Percentiles rank a stretch among this genome's conserved stretches.
Evolutionary conservation across 2,329 filamentous ascomycete genomes (phyloP).

Genomic region (Chrysosporium queenslandicum): DNA sequence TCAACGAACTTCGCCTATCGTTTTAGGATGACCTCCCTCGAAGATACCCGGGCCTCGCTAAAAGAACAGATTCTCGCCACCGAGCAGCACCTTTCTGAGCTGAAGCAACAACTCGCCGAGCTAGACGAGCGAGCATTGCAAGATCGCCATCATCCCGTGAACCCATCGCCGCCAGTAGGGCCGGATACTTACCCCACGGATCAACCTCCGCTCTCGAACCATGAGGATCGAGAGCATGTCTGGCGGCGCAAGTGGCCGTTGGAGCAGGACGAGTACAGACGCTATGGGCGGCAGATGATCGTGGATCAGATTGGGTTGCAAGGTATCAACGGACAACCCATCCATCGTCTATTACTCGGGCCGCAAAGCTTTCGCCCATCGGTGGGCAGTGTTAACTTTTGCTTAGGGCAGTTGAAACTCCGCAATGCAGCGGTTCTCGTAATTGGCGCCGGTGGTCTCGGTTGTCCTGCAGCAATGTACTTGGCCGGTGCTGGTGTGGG

Average conservation of each 20-base stretch:
- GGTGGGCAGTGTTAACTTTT: not conserved
- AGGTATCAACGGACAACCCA: too few species aligned
- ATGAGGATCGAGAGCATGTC: not conserved
- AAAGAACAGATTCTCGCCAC: conserved; percentile 28
- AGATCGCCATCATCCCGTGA: not conserved
- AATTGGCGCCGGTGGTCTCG: conserved; percentile 78
- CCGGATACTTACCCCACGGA: conserved; percentile 1
- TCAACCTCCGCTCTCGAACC: not conserved
- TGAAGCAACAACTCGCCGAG: conserved; percentile 29
- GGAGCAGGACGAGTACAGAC: conserved; percentile 60
- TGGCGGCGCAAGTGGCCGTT: conserved; percentile 54
- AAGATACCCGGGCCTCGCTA: conserved; percentile 2
- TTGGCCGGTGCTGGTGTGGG: conserved; percentile 82
- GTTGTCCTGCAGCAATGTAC: conserved; percentile 87
- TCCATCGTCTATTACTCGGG: not conserved
- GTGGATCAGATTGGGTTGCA: conserved; percentile 68
- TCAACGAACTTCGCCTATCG: not conserved
- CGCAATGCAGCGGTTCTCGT: conserved; percentile 63
- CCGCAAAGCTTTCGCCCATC: not conserved
- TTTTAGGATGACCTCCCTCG: not conserved
- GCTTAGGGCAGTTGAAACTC: conserved; percentile 62
- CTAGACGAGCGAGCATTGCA: conserved; percentile 7
- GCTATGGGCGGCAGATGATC: conserved; percentile 87
- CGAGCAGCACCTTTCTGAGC: conserved; percentile 27
- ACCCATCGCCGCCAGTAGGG: not conserved